phyloP scores from a whole-genome alignment of 164 flowering plant genomes.

The Aristolochia contorta region DNA sequence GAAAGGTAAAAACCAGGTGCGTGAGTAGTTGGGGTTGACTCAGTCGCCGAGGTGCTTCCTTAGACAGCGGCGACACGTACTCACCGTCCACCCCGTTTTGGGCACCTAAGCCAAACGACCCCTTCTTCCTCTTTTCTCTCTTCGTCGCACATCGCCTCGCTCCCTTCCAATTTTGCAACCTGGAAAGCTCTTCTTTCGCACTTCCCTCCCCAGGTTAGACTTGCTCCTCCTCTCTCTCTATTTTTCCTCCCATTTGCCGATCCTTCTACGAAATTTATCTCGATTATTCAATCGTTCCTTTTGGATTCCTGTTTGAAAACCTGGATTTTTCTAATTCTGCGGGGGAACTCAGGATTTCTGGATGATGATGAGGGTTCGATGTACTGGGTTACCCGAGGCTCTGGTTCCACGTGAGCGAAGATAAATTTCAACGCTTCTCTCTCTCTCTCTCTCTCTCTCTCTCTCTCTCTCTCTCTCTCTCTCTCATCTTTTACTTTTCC shows the following conservation, averaged over 20 bases:
- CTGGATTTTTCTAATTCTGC: neutral
- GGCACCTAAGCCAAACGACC: neutral
- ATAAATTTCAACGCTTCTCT: neutral
- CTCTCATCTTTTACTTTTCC: neutral
- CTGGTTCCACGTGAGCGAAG: neutral
- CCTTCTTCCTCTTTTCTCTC: neutral
- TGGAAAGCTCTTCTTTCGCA: neutral
- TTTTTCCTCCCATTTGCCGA: neutral
- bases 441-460: neutral
- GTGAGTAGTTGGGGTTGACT: neutral
- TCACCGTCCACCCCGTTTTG: neutral
- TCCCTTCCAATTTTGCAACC: neutral
- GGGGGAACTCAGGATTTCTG: neutral
- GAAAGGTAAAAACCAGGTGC: too few species aligned
- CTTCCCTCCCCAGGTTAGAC: neutral
- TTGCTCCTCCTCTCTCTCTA: neutral
- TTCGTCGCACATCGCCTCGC: neutral
- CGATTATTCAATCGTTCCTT: neutral
- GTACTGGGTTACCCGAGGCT: neutral
- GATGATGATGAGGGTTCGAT: neutral
- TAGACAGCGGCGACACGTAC: slow-evolving; percentile 3
- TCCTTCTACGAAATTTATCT: neutral
- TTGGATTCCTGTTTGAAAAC: neutral
- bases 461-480: neutral
- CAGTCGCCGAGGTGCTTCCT: neutral